Evolutionary conservation across 2,329 filamentous ascomycete genomes (phyloP).

Genomic region (Beauveria pseudobassiana): DNA sequence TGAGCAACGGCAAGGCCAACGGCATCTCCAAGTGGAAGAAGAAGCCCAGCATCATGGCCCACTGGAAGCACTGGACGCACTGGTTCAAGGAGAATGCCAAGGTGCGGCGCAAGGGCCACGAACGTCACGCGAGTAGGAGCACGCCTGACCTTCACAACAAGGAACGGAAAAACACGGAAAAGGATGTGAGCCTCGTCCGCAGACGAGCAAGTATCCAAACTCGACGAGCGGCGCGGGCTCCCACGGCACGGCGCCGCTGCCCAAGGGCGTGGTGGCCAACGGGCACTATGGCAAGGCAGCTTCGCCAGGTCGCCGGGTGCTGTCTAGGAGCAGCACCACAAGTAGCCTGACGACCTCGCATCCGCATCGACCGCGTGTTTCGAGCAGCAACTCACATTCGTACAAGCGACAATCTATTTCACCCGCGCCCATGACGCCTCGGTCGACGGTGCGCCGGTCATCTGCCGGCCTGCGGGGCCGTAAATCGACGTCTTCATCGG

Average conservation of each 20-base stretch:
- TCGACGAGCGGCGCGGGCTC: conserved; percentile 26
- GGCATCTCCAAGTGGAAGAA: conserved; percentile 42
- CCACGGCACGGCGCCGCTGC: conserved; percentile 37
- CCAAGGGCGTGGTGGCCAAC: conserved; percentile 44
- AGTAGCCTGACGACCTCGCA: conserved; percentile 22
- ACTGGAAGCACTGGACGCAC: conserved; percentile 58
- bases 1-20: conserved; percentile 17
- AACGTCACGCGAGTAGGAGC: conserved; percentile 47
- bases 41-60: conserved; percentile 50
- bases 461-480: conserved; percentile 79
- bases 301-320: conserved; percentile 14
- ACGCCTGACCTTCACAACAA: conserved; percentile 52
- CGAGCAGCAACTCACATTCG: conserved; percentile 26
- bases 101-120: conserved; percentile 40
- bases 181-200: conserved; percentile 49
- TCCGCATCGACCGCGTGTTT: conserved; percentile 22
- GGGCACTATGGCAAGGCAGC: conserved; percentile 32
- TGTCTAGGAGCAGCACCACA: conserved; percentile 16
- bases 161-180: conserved; percentile 36
- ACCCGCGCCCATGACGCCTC: conserved; percentile 80
- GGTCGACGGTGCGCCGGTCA: conserved; percentile 75
- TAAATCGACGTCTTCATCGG: conserved; percentile 92
- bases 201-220: conserved; percentile 50
- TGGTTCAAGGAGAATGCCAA: conserved; percentile 56
- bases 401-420: conserved; percentile 75